Base-by-base conservation (phyloP, 768 basidiomycete species). In the Mycena rebaudengoi region DNA sequence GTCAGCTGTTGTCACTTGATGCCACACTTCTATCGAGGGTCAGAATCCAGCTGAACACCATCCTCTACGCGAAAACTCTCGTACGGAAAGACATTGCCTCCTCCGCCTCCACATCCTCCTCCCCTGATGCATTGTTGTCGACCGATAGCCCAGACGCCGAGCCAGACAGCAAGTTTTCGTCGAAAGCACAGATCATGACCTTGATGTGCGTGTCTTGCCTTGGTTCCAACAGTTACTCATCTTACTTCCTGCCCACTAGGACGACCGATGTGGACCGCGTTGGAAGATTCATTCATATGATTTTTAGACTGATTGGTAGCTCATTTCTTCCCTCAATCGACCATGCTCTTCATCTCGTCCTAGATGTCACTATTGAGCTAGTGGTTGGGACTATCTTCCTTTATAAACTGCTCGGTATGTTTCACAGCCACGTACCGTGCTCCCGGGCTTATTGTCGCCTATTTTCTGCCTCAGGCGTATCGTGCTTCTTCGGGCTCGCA, bases 51-150 rank as follows among this genome's bases (percentile, higher is more conserved):
- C 78, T 90, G 46, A 90, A 90, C 74, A 85, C 88, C 7, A 79
- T 86, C 49, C 78, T 91, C 6, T 91, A 88, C 69, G 81, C 81
- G 39, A 91, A 91, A 76, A 90, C 90, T 1, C 82, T 90, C 23
- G 82, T 87, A 5, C 84, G 90, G 54, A 91, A 91, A 74, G 87
- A 90, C 61, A 73, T 89, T 10, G 48, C 28, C 13, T n/a, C n/a
- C n/a, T n/a, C n/a, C n/a, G n/a, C n/a, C n/a, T n/a, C n/a, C n/a
- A n/a, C n/a, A n/a, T n/a, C n/a, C n/a, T n/a, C n/a, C n/a, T n/a
- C n/a, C n/a, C n/a, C n/a, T n/a, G n/a, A n/a, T n/a, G n/a, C n/a
- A n/a, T n/a, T n/a, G n/a, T n/a, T n/a, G n/a, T n/a, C n/a, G 29
- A 26, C 11, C 21, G 12, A 23, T 50, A 37, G 33, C 21, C 4